Percentiles rank a stretch among this genome's conserved stretches.
These are phyloP conservation scores for Ascochyta lentis DNA, from an alignment of 2,329 filamentous ascomycete genomes.

Conservation along the genomic window DNA sequence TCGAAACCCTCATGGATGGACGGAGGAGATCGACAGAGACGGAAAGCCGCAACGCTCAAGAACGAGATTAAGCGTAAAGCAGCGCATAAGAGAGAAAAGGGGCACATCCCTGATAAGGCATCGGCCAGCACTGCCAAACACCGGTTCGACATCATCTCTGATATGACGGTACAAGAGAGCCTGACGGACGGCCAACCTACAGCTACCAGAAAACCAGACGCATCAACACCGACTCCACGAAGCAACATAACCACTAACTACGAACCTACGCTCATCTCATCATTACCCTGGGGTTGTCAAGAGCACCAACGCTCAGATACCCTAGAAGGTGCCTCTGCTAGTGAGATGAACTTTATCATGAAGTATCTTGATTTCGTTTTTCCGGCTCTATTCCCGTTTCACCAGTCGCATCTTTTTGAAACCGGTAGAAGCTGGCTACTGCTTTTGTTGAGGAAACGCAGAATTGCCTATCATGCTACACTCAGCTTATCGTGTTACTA, in stretches of 20 bases:
- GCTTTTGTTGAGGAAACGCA: slow-evolving; percentile 18
- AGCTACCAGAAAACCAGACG: neutral
- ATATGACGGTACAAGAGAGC: neutral
- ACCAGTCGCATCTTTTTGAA: slow-evolving; percentile 19
- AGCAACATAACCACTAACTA: neutral
- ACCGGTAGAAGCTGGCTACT: slow-evolving; percentile 26
- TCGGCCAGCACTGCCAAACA: neutral
- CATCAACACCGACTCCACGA: neutral
- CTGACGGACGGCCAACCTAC: neutral
- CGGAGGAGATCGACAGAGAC: slow-evolving; percentile 14
- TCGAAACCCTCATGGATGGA: slow-evolving; percentile 24
- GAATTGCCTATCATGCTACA: slow-evolving; percentile 18
- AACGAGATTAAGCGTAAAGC: slow-evolving; percentile 20
- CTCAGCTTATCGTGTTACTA: slow-evolving; percentile 23
- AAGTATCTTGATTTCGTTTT: slow-evolving; percentile 26
- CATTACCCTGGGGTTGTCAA: slow-evolving; percentile 12
- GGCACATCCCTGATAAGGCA: neutral
- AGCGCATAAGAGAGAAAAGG: slow-evolving; percentile 15
- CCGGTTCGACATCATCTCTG: slow-evolving; percentile 6
- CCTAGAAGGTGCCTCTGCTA: slow-evolving; percentile 9
- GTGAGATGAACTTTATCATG: slow-evolving; percentile 23
- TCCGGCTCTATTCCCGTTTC: slow-evolving; percentile 23
- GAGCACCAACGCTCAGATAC: slow-evolving; percentile 4
- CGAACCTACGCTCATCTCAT: slow-evolving; percentile 1
- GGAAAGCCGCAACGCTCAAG: slow-evolving; percentile 15